A percentile compares a stretch with the other conserved stretches of the same genome.
These are phyloP conservation scores for Penicillium desertorum DNA, from an alignment of 495 filamentous ascomycete genomes.

Conservation along the genomic window DNA sequence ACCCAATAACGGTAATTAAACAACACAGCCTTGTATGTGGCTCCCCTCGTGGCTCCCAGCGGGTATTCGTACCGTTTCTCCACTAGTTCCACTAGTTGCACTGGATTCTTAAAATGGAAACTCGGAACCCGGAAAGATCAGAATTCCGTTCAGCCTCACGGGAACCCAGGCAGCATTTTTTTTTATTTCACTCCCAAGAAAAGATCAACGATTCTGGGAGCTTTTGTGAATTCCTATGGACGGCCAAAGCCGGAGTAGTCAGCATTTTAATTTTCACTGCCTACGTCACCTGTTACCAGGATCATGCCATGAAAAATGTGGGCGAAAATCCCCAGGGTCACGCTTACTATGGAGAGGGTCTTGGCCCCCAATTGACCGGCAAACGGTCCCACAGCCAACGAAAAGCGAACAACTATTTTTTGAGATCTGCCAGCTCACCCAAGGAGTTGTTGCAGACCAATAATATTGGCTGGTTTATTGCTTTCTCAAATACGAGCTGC, in stretches of 20 bases:
- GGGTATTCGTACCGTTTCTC: slow-evolving; percentile 13
- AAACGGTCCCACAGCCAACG: slow-evolving; percentile 1
- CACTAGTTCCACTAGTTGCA: slow-evolving; percentile 5
- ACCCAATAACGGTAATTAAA: slow-evolving; percentile 1
- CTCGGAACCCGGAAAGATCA: slow-evolving; percentile 5
- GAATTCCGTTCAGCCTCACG: slow-evolving; percentile 10
- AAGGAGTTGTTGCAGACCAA: background rate
- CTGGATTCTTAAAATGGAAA: slow-evolving; percentile 24
- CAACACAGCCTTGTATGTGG: background rate
- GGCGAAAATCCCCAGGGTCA: background rate
- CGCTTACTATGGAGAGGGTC: background rate
- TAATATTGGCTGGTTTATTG: background rate
- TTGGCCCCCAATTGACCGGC: slow-evolving; percentile 1
- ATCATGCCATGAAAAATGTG: background rate
- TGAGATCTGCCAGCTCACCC: background rate
- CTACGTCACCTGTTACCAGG: slow-evolving; percentile 6
- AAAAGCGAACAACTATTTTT: slow-evolving; percentile 2
- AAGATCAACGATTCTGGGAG: too few relatives aligned
- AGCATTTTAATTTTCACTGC: background rate
- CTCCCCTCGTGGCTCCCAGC: slow-evolving; percentile 5
- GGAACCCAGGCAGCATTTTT: slow-evolving; percentile 3
- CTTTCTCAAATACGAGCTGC: slow-evolving; percentile 2
- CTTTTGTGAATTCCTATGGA: too few relatives aligned
- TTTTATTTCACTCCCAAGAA: background rate
- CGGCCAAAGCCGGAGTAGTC: background rate